These are phyloP conservation scores for Xylaria nigripes DNA, from an alignment of 495 filamentous ascomycete species.

Conservation along the genomic window DNA sequence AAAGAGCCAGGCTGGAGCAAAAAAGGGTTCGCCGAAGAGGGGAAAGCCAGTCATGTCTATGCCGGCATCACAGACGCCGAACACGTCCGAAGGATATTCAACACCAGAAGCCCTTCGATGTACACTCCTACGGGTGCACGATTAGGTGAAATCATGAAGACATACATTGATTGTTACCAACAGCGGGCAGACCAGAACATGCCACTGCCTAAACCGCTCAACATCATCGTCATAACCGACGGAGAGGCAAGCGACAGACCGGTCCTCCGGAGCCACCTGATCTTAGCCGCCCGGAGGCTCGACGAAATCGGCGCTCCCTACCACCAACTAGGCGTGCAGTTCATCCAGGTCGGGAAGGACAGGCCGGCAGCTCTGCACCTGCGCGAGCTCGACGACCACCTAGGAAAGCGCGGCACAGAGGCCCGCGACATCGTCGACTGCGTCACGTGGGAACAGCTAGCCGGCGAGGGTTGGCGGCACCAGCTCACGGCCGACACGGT, in stretches of 20 bases:
- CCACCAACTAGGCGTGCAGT: slow-evolving; percentile 90
- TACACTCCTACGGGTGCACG: slow-evolving; percentile 70
- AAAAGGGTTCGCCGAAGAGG: neutral
- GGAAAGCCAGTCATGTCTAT: slow-evolving; percentile 40
- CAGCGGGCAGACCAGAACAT: slow-evolving; percentile 29
- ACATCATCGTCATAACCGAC: slow-evolving; percentile 92
- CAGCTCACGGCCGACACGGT: slow-evolving; percentile 53
- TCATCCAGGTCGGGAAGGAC: slow-evolving; percentile 90
- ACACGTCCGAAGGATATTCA: slow-evolving; percentile 60
- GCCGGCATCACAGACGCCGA: slow-evolving; percentile 45
- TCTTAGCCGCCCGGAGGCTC: slow-evolving; percentile 57
- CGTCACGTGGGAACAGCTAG: slow-evolving; percentile 56
- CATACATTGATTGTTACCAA: slow-evolving; percentile 49
- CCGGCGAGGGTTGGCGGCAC: slow-evolving; percentile 27
- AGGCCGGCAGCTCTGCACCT: slow-evolving; percentile 48
- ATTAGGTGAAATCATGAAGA: slow-evolving; percentile 63
- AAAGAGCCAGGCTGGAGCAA: slow-evolving; percentile 1
- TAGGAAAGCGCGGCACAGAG: slow-evolving; percentile 41
- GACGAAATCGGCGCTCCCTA: slow-evolving; percentile 65
- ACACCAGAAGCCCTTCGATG: slow-evolving; percentile 51
- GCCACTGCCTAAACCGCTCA: slow-evolving; percentile 62
- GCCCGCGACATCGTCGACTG: slow-evolving; percentile 93
- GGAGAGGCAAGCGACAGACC: slow-evolving; percentile 74
- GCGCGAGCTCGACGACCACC: slow-evolving; percentile 70
- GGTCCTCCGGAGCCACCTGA: slow-evolving; percentile 51